Evolutionary conservation across 805 yeast species (phyloP), one percentile per base, ranked within the genome.

Genomic region (Candida takata): DNA sequence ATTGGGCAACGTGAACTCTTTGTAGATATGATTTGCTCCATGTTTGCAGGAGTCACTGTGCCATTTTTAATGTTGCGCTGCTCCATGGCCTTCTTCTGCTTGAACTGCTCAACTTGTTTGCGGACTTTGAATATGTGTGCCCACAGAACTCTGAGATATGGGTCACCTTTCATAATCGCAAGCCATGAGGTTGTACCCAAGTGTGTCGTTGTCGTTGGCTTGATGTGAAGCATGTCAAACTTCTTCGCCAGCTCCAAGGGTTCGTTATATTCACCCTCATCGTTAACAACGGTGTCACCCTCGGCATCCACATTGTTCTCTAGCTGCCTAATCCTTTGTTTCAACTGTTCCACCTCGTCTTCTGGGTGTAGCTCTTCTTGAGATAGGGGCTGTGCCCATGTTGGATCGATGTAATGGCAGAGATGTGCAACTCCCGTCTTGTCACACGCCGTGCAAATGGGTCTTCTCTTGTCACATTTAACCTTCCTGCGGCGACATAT

Each of bases 131-230:
- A 65, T 18, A 65, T 65, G 42, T 65, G 71, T 5, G 65, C 63
- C 80, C 80, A 74, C 17, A 74, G 47, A 29, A 73, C 68, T 40
- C 74, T 67, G 31, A 74, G 51, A 46, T 72, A 73, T 5, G 76
- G 72, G 44, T 74, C 80, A 46, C 77, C 76, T 49, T 74, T 68
- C 62, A 73, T 72, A 15, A 74, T 65, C 19, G 77, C 76, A 45
- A 74, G 54, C 78, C 79, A 74, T 17, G 77, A 75, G 4, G 77
- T 66, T 1, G 74, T 70, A 39, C 77, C 70, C n/a, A 65, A 43
- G 48, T 65, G 69, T 4, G 61, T 61, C 2, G 69, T 64, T 4
- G 67, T 64, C 20, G 64, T 64, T 18, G 62, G 55, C 39, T 64
- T 65, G 29, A 65, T 54, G 42, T 66, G 71, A 27, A 66, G 38